Percentiles rank a stretch among this genome's conserved stretches.
These are phyloP conservation scores for Sporothrix phasma DNA, from an alignment of 2,329 filamentous ascomycete species.

Conservation along the genomic window DNA sequence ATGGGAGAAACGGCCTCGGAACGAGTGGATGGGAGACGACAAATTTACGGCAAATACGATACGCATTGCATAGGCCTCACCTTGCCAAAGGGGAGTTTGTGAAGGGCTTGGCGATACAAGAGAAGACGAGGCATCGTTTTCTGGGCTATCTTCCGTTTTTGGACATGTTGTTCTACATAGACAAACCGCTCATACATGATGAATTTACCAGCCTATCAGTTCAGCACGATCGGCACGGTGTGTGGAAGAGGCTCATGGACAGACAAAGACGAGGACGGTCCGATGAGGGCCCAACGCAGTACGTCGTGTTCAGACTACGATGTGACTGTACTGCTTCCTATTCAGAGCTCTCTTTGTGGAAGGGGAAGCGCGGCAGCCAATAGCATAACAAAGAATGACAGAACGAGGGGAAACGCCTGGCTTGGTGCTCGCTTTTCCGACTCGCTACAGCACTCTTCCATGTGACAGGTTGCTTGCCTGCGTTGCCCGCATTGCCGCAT, in stretches of 20 bases:
- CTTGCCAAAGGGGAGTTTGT: not conserved
- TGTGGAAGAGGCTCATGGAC: not conserved
- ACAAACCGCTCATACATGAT: conserved; percentile 2
- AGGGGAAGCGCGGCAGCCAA: not conserved
- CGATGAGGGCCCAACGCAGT: not conserved
- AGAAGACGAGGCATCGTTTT: not conserved
- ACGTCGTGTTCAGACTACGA: too few species aligned
- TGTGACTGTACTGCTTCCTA: not conserved
- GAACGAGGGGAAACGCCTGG: not conserved
- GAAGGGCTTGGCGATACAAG: not conserved
- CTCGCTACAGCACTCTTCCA: not conserved
- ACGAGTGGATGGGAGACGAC: not conserved
- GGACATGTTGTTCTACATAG: not conserved
- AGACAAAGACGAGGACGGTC: not conserved
- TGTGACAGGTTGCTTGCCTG: too few species aligned
- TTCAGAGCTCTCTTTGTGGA: not conserved
- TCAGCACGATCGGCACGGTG: too few species aligned
- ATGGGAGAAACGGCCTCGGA: not conserved
- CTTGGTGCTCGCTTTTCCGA: not conserved
- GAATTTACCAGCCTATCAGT: not conserved
- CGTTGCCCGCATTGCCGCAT: not conserved
- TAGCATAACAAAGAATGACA: conserved; percentile 4
- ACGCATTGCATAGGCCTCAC: not conserved
- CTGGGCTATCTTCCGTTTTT: not conserved
- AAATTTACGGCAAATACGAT: not conserved